phyloP scores from a whole-genome alignment of 164 flowering plant species.

The Vitis vinifera region DNA sequence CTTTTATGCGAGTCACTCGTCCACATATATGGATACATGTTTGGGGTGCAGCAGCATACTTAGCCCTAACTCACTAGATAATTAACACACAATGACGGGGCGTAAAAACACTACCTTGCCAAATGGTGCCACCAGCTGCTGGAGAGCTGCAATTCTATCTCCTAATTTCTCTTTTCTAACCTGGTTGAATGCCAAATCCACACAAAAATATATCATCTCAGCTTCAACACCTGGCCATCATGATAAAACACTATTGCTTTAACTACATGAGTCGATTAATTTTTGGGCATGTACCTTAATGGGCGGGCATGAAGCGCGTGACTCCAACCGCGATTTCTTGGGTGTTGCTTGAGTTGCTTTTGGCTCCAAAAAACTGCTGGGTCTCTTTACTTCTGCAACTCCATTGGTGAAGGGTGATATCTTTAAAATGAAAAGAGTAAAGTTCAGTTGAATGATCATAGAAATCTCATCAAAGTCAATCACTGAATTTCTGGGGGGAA shows the following conservation, averaged over 20 bases:
- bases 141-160: conserved; percentile 92
- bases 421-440: conserved; percentile 19
- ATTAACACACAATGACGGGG: not conserved
- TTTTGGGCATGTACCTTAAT: conserved; percentile 56
- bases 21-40: too few relatives aligned
- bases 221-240: too few relatives aligned
- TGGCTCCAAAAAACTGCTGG: conserved; percentile 39
- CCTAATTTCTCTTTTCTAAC: conserved; percentile 92
- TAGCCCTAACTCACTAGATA: too few relatives aligned
- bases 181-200: conserved; percentile 32
- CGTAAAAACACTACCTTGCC: conserved; percentile 62
- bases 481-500: conserved; percentile 9
- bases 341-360: conserved; percentile 43
- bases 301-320: conserved; percentile 73
- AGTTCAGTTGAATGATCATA: conserved; percentile 5
- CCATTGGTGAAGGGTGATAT: conserved; percentile 41
- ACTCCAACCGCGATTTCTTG: conserved; percentile 69
- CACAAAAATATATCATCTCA: not conserved
- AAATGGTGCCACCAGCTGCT: conserved; percentile 92
- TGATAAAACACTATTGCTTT: too few relatives aligned
- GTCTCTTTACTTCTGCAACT: conserved; percentile 54
- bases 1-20: too few relatives aligned
- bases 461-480: not conserved
- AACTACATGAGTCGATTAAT: not conserved
- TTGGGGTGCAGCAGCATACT: too few relatives aligned